Base-by-base conservation (phyloP, 2,329 filamentous ascomycete genomes). In the Colletotrichum cordylinicola region DNA sequence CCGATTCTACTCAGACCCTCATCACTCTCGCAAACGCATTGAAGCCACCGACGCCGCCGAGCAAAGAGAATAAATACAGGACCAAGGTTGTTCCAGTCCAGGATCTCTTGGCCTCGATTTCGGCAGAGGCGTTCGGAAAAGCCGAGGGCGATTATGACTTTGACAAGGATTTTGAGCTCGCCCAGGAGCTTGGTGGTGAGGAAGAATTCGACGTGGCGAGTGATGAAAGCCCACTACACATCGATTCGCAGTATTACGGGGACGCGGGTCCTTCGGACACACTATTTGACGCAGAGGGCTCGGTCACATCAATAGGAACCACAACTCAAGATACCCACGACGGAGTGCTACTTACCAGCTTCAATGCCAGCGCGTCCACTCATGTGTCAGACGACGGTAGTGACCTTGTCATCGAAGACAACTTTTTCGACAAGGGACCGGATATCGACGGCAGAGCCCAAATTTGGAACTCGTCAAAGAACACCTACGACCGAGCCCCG, bases 1-100 rank as follows among this genome's bases (percentile, higher is more conserved):
- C 97, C 35, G 97, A 99, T 84, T 99, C 97, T 2, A 98, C 96
- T 0, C 96, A 98, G 83, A 99, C 97, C 0, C 89, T 99, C 16
- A 93, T 98, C 68, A 90, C 91, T 3, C 90, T 98, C 56, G 86
- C 96, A 18, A 95, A 94, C 80, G 96, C 94, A 1, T 88, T 99
- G 6, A 92, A 93, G 48, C 97, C 96, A 6, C 96, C 97, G 2
- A 93, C 92, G 9, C 94, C 96, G 1, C 95, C 96, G 2, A 96
- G 91, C 80, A 95, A 94, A 77, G 93, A 94, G 79, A 91, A 93
- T 78, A 97, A 97, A 82, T 99, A 98, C 83, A 91, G 95, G 43
- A 98, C 96, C 0, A 92, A 96, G 77, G 91, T 98, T 5, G 92
- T 98, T 75, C 96, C 96, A 0, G 91, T 99, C 8, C 89, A 97